A percentile compares a stretch with the other conserved stretches of the same genome.
Evolutionary conservation across 192 early-diverging fungal genomes (phyloP).

Genomic region (Linnemannia elongata): DNA sequence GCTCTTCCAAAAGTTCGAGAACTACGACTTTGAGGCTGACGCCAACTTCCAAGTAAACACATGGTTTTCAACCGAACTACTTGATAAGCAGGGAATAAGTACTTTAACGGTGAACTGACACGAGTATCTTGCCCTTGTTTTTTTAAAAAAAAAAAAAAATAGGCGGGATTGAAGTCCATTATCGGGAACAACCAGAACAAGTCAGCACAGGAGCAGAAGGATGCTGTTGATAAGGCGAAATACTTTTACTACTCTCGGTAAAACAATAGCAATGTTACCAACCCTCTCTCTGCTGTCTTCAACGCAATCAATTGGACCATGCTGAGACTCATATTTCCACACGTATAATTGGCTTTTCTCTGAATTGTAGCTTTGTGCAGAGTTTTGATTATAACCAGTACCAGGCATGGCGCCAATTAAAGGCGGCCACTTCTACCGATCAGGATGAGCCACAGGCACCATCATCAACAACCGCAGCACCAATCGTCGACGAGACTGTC

Average conservation of each 20-base stretch:
- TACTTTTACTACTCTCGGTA: constrained; percentile 54
- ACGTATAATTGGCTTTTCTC: background rate
- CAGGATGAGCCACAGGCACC: background rate
- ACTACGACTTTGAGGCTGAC: constrained; percentile 44
- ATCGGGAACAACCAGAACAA: constrained; percentile 24
- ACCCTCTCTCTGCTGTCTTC: background rate
- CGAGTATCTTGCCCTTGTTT: background rate
- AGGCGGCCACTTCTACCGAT: background rate
- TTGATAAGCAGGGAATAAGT: background rate
- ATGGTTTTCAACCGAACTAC: too few relatives aligned
- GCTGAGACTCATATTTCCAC: background rate
- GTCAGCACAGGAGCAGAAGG: constrained; percentile 33
- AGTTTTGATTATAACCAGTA: constrained; percentile 37
- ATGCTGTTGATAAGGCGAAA: constrained; percentile 36
- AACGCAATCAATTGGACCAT: background rate
- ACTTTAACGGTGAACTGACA: background rate
- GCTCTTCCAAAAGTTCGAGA: constrained; percentile 34
- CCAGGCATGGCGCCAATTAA: constrained; percentile 30
- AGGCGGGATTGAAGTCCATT: constrained; percentile 46
- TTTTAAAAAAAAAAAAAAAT: too few relatives aligned
- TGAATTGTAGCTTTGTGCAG: constrained; percentile 37
- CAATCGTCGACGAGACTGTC: background rate
- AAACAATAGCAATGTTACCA: background rate
- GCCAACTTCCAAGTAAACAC: constrained; percentile 43
- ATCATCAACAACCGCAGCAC: background rate